Conservation (phyloP, 1,139 yeast genomes). For the Debaryomyces sp. region DNA sequence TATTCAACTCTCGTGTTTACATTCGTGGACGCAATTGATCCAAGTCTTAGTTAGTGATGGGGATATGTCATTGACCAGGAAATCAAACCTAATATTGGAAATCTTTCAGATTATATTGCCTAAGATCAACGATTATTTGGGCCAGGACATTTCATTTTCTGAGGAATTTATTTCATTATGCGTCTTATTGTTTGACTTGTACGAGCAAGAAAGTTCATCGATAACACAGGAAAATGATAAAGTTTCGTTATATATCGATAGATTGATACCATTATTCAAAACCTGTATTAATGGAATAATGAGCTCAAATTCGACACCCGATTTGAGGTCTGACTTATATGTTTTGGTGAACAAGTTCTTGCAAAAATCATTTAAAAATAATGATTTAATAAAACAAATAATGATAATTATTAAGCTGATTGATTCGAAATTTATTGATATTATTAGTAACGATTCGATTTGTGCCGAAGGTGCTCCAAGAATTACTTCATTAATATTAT, state of each 20-base stretch:
- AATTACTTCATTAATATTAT: slow-evolving; percentile 69
- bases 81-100: slow-evolving; percentile 69
- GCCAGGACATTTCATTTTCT: slow-evolving; percentile 65
- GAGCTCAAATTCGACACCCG: slow-evolving; percentile 67
- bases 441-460: slow-evolving; percentile 76
- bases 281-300: slow-evolving; percentile 75
- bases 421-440: slow-evolving; percentile 64
- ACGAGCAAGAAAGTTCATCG: slow-evolving; percentile 44
- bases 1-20: slow-evolving; percentile 63
- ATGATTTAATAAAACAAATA: slow-evolving; percentile 47
- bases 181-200: slow-evolving; percentile 68
- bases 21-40: slow-evolving; percentile 82
- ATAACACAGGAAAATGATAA: slow-evolving; percentile 34
- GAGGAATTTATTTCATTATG: slow-evolving; percentile 78
- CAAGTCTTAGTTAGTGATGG: slow-evolving; percentile 70
- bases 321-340: slow-evolving; percentile 77
- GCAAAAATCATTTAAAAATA: slow-evolving; percentile 47
- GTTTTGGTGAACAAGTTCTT: slow-evolving; percentile 70
- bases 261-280: slow-evolving; percentile 70
- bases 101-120: slow-evolving; percentile 78
- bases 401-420: slow-evolving; percentile 56
- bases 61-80: slow-evolving; percentile 28
- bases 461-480: slow-evolving; percentile 78
- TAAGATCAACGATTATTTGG: slow-evolving; percentile 72
- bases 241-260: slow-evolving; percentile 30